Percentiles rank a stretch among this genome's conserved stretches.
These are phyloP conservation scores for Hydnomerulius pinastri DNA, from an alignment of 768 basidiomycete genomes.

Conservation along the genomic window DNA sequence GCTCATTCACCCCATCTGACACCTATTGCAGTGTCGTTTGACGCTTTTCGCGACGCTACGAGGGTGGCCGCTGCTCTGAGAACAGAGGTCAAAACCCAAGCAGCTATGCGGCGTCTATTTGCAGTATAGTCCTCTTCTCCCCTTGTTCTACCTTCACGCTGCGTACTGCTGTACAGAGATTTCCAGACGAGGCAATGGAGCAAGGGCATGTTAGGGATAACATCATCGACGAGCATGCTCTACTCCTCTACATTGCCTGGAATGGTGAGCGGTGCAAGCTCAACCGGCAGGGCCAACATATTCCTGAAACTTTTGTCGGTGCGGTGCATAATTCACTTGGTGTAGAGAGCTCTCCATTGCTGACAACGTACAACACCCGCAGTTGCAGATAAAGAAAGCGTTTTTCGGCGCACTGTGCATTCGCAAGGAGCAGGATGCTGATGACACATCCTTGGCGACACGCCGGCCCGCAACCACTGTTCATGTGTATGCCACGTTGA, in stretches of 20 bases:
- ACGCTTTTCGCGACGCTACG: too few relatives aligned
- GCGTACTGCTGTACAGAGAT: conserved; percentile 2
- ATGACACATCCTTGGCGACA: not conserved
- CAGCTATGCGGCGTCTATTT: too few relatives aligned
- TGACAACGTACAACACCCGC: too few relatives aligned
- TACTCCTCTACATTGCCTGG: conserved; percentile 28
- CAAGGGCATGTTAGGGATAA: conserved; percentile 20
- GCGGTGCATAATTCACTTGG: conserved; percentile 22
- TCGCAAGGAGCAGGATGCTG: conserved; percentile 12
- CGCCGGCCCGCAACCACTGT: conserved; percentile 25
- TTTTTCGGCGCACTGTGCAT: conserved; percentile 31
- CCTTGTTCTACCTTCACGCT: too few relatives aligned
- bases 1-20: too few relatives aligned
- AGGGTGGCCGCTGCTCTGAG: too few relatives aligned
- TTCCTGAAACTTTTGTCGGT: conserved; percentile 31
- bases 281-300: conserved; percentile 16
- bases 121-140: too few relatives aligned
- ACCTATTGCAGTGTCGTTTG: too few relatives aligned
- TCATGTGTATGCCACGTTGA: conserved; percentile 29
- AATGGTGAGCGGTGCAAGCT: conserved; percentile 27
- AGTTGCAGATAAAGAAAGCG: conserved; percentile 35
- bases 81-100: too few relatives aligned
- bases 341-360: too few relatives aligned
- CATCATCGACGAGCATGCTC: conserved; percentile 32
- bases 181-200: not conserved